These are phyloP conservation scores for Peziza echinospora DNA, from an alignment of 495 filamentous ascomycete genomes.

Conservation along the genomic window DNA sequence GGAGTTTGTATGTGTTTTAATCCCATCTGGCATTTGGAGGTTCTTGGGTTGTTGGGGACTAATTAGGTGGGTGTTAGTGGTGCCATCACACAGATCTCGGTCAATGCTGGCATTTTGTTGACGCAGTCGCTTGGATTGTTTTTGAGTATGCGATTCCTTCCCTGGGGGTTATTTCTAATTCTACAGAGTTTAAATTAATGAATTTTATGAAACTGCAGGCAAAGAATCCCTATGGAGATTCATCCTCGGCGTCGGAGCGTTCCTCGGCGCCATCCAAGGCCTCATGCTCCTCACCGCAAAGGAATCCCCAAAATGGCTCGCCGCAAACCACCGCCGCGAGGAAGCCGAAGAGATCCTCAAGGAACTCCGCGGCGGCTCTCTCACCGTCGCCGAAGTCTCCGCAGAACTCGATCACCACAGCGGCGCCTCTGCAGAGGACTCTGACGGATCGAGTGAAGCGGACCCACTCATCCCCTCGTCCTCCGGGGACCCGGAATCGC, in stretches of 20 bases:
- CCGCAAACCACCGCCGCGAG: constrained; percentile 38
- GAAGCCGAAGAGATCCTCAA: constrained; percentile 45
- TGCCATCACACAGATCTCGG: constrained; percentile 76
- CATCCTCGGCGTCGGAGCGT: constrained; percentile 53
- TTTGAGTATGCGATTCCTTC: constrained; percentile 38
- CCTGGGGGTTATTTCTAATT: background rate
- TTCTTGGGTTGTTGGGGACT: background rate
- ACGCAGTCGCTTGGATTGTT: constrained; percentile 75
- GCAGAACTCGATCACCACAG: constrained; percentile 42
- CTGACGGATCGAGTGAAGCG: too few relatives aligned
- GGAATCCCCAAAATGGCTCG: constrained; percentile 73
- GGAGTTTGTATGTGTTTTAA: constrained; percentile 36
- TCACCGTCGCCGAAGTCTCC: constrained; percentile 35
- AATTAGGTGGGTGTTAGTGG: constrained; percentile 24
- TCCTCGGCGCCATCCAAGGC: constrained; percentile 42
- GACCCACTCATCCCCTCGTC: too few relatives aligned
- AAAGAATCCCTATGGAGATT: constrained; percentile 51
- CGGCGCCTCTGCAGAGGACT: too few relatives aligned
- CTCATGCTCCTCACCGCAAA: constrained; percentile 47
- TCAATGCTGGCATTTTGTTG: constrained; percentile 76
- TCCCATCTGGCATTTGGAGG: background rate
- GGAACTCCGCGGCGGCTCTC: constrained; percentile 40
- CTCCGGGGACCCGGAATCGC: too few relatives aligned
- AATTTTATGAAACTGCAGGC: constrained; percentile 5
- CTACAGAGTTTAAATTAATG: background rate